A percentile compares a stretch with the other conserved stretches of the same genome.
phyloP scores from a whole-genome alignment of 768 basidiomycete genomes.

The Tylopilus rubrobrunneus region DNA sequence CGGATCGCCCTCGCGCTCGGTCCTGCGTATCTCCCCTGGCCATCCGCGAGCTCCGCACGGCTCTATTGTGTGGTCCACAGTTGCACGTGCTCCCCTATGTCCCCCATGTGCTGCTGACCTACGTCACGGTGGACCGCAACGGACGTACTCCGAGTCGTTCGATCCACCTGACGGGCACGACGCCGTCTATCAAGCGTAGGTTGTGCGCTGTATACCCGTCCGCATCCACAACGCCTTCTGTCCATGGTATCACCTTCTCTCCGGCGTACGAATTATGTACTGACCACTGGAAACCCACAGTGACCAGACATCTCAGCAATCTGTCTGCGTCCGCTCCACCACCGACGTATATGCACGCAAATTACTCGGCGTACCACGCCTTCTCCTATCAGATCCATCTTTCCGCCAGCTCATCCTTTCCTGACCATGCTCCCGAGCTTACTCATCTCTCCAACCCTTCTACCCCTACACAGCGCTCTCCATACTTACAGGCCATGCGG shows the following conservation, averaged over 20 bases:
- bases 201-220: constrained; percentile 67
- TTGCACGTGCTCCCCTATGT: too few species aligned
- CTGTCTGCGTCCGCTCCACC: constrained; percentile 56
- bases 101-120: too few species aligned
- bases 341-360: constrained; percentile 61
- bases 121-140: constrained; percentile 4
- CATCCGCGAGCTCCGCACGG: constrained; percentile 20
- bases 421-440: constrained; percentile 64
- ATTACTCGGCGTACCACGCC: constrained; percentile 22
- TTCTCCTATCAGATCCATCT: constrained; percentile 27
- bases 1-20: constrained; percentile 51
- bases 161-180: constrained; percentile 28
- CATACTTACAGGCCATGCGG: constrained; percentile 62
- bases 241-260: constrained; percentile 50
- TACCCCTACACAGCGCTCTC: constrained; percentile 41
- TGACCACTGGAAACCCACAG: constrained; percentile 35
- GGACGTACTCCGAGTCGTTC: constrained; percentile 4
- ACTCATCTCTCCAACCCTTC: constrained; percentile 50
- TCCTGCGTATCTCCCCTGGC: too few species aligned
- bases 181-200: constrained; percentile 62
- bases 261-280: constrained; percentile 1
- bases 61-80: constrained; percentile 66
- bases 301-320: constrained; percentile 60
- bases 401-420: constrained; percentile 51
- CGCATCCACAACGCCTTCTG: constrained; percentile 72